Percentiles rank a stretch among this genome's conserved stretches.
These are phyloP conservation scores for Violaceomyces palustris DNA, from an alignment of 1,284 basidiomycete genomes.

Conservation along the genomic window DNA sequence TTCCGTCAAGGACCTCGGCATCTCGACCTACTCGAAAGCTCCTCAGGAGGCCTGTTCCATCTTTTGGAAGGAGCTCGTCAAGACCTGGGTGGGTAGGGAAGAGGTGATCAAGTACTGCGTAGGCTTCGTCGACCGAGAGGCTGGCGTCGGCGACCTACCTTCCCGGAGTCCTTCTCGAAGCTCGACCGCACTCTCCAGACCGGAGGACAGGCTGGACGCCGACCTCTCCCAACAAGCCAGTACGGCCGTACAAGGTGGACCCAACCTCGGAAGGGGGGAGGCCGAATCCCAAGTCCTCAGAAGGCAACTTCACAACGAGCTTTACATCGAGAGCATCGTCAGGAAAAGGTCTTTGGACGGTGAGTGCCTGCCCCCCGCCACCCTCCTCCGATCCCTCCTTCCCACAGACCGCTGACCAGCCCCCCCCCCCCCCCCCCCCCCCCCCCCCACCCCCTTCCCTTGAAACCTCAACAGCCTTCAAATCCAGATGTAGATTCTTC, in stretches of 20 bases:
- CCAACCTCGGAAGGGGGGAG: no score
- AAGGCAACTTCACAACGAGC: slow-evolving; percentile 43
- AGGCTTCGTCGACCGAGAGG: slow-evolving; percentile 13
- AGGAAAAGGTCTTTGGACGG: slow-evolving; percentile 37
- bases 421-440: no score
- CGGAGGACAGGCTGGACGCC: no score
- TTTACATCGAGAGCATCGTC: slow-evolving; percentile 41
- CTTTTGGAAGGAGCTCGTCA: slow-evolving; percentile 40
- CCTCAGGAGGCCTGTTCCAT: slow-evolving; percentile 22
- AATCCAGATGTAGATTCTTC: no score
- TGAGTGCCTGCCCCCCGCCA: no score
- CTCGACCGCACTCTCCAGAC: no score
- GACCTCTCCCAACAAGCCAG: no score
- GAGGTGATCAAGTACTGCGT: slow-evolving; percentile 42
- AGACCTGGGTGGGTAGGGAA: slow-evolving; percentile 42
- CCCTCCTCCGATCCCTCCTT: no score
- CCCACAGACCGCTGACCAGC: no score
- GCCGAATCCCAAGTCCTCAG: slow-evolving; percentile 10
- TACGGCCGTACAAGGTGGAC: no score
- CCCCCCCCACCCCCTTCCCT: no score
- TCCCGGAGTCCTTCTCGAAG: background rate
- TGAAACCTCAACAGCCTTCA: no score
- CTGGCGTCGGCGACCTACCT: background rate
- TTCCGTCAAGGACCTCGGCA: slow-evolving; percentile 27
- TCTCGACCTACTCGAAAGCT: slow-evolving; percentile 30